Evolutionary conservation across 2,329 filamentous ascomycete genomes (phyloP).

Genomic region (Phyllosticta ampelicida): DNA sequence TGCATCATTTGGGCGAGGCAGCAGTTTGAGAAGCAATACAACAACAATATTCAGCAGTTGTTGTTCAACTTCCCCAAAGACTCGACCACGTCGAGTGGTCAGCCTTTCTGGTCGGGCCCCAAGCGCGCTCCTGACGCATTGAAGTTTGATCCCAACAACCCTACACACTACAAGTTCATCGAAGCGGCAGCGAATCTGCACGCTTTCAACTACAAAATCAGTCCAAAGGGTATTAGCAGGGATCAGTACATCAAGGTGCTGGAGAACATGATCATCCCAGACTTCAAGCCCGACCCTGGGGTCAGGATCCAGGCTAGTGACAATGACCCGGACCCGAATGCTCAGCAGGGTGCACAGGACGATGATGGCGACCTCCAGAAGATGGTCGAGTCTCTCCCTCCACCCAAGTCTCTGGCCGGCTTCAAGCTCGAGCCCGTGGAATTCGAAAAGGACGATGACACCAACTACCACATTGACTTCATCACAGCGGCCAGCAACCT

Average conservation of each 20-base stretch:
- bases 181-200: constrained; percentile 84
- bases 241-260: constrained; percentile 68
- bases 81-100: constrained; percentile 73
- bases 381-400: constrained; percentile 62
- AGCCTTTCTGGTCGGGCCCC: constrained; percentile 94
- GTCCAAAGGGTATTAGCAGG: constrained; percentile 62
- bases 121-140: constrained; percentile 91
- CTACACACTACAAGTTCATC: constrained; percentile 80
- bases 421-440: constrained; percentile 89
- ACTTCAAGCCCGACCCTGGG: constrained; percentile 79
- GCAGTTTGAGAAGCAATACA: constrained; percentile 93
- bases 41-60: constrained; percentile 91
- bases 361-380: constrained; percentile 67
- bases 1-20: constrained; percentile 92
- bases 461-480: constrained; percentile 97
- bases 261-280: constrained; percentile 87
- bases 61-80: constrained; percentile 97
- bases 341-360: constrained; percentile 45
- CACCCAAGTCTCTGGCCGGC: constrained; percentile 68
- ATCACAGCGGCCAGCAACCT: constrained; percentile 96
- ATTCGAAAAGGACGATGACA: constrained; percentile 98
- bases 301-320: constrained; percentile 97
- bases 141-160: constrained; percentile 76
- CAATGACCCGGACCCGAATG: constrained; percentile 87
- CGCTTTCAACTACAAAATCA: constrained; percentile 96